Evolutionary conservation across 192 early-diverging fungal species (phyloP).

Genomic region (Chytriomyces confervae): DNA sequence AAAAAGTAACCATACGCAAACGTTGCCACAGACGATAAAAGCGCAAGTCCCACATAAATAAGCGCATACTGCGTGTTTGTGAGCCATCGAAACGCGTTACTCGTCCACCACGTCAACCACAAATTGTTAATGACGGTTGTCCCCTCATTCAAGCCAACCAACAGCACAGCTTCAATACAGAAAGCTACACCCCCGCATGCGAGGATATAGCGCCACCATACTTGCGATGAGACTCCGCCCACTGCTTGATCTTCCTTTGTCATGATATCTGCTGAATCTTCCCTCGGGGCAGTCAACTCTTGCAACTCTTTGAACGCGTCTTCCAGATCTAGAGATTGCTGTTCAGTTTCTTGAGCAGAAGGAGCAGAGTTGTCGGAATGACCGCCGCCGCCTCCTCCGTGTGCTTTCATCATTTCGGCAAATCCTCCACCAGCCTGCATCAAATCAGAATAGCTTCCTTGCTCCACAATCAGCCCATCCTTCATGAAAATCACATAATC

Average conservation of each 20-base stretch:
- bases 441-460: slow-evolving; percentile 66
- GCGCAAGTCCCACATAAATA: slow-evolving; percentile 69
- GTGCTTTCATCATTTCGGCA: slow-evolving; percentile 51
- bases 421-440: slow-evolving; percentile 65
- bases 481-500: slow-evolving; percentile 76
- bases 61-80: slow-evolving; percentile 57
- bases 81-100: slow-evolving; percentile 55
- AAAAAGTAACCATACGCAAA: slow-evolving; percentile 64
- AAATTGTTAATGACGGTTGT: slow-evolving; percentile 63
- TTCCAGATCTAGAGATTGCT: not conserved
- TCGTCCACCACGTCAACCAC: slow-evolving; percentile 68
- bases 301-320: not conserved
- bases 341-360: not conserved
- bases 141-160: slow-evolving; percentile 60
- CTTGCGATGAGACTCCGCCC: slow-evolving; percentile 72
- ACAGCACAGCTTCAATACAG: slow-evolving; percentile 47
- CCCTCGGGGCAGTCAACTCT: not conserved
- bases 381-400: not conserved
- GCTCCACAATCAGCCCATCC: slow-evolving; percentile 71
- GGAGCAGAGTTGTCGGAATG: not conserved
- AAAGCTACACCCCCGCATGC: slow-evolving; percentile 64
- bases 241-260: slow-evolving; percentile 80
- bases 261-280: slow-evolving; percentile 53
- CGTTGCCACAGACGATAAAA: slow-evolving; percentile 62
- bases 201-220: slow-evolving; percentile 75